Percentiles rank a stretch among this genome's conserved stretches.
Evolutionary conservation across 2,329 filamentous ascomycete genomes (phyloP).

Genomic region (Colletotrichum euphorbiae): DNA sequence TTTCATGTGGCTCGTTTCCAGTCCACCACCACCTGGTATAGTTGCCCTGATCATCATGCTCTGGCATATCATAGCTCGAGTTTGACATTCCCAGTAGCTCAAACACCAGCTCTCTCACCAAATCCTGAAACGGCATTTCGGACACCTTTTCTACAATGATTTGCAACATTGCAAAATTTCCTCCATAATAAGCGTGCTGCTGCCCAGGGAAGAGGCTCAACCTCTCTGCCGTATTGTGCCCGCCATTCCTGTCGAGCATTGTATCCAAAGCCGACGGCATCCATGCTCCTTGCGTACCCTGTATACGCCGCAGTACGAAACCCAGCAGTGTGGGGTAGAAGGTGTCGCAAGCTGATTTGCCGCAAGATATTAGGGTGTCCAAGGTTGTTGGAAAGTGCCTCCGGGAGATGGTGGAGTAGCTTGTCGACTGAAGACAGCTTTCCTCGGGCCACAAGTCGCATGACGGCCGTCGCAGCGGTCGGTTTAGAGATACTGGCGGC

Average conservation of each 20-base stretch:
- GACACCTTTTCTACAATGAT: constrained; percentile 24
- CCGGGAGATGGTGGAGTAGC: constrained; percentile 8
- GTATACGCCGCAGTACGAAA: constrained; percentile 11
- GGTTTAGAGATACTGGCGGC: constrained; percentile 31
- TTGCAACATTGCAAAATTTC: constrained; percentile 25
- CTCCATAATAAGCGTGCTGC: constrained; percentile 23
- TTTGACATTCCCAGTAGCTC: constrained; percentile 11
- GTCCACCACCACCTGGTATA: constrained; percentile 31
- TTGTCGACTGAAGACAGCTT: constrained; percentile 21
- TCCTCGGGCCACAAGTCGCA: constrained; percentile 18
- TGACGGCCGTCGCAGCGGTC: constrained; percentile 18
- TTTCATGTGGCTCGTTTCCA: not conserved
- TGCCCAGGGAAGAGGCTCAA: constrained; percentile 8
- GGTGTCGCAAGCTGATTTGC: constrained; percentile 15
- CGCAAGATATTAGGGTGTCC: not conserved
- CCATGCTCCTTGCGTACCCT: constrained; percentile 7
- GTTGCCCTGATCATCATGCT: constrained; percentile 30
- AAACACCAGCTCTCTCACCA: constrained; percentile 9
- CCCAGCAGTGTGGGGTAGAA: constrained; percentile 18
- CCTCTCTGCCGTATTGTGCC: constrained; percentile 5
- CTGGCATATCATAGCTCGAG: constrained; percentile 19
- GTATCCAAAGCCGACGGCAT: constrained; percentile 29
- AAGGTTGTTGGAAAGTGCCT: constrained; percentile 12
- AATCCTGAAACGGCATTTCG: constrained; percentile 3
- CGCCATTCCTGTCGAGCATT: constrained; percentile 34